Evolutionary conservation across 163 green algal genomes (phyloP).

Genomic region (Smithsoniella earleae): DNA sequence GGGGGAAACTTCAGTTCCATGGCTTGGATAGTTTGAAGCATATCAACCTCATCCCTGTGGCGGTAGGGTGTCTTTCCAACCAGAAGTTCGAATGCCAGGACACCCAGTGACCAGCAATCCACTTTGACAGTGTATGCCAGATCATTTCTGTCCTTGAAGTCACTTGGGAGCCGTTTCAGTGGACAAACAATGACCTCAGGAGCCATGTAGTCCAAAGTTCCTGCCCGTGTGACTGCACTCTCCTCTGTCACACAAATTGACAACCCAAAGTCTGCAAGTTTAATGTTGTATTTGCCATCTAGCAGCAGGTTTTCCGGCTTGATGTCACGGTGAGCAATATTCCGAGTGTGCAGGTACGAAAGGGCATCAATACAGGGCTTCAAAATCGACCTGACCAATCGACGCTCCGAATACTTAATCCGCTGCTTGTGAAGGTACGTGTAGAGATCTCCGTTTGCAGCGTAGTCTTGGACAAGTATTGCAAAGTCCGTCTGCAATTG

Average conservation of each 20-base stretch:
- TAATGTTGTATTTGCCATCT: slow-evolving; percentile 45
- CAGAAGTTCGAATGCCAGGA: slow-evolving; percentile 53
- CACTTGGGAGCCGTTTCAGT: slow-evolving; percentile 19
- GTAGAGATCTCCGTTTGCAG: slow-evolving; percentile 50
- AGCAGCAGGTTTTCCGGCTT: slow-evolving; percentile 57
- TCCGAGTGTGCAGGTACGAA: background rate
- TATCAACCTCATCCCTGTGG: slow-evolving; percentile 8
- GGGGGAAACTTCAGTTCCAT: slow-evolving; percentile 13
- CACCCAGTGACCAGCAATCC: slow-evolving; percentile 34
- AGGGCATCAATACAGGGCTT: slow-evolving; percentile 19
- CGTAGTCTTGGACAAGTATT: slow-evolving; percentile 57
- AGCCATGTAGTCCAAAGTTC: slow-evolving; percentile 71
- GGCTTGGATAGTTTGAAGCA: background rate
- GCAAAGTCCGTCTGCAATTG: slow-evolving; percentile 36
- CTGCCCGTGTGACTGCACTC: slow-evolving; percentile 51
- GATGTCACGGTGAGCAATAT: slow-evolving; percentile 46
- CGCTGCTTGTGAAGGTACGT: slow-evolving; percentile 42
- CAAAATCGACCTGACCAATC: background rate
- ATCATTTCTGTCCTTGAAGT: slow-evolving; percentile 19
- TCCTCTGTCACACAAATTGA: slow-evolving; percentile 55
- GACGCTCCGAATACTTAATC: background rate
- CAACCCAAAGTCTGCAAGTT: slow-evolving; percentile 67
- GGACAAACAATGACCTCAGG: slow-evolving; percentile 42
- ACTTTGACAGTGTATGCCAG: background rate
- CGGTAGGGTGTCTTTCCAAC: slow-evolving; percentile 41